Conservation (phyloP, 495 filamentous ascomycete genomes). For the Aspergillus conjunctus region DNA sequence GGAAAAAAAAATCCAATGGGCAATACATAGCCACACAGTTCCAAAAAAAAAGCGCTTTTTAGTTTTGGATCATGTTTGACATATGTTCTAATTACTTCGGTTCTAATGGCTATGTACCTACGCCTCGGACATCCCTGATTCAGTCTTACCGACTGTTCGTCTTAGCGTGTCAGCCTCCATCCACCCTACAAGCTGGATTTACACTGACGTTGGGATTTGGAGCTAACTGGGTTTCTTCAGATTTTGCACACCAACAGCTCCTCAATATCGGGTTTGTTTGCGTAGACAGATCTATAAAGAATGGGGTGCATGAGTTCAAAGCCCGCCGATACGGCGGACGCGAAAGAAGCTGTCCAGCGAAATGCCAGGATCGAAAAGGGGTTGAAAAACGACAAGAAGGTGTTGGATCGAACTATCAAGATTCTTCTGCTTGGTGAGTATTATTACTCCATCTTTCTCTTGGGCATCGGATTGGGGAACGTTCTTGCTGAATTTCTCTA, state of each 20-base stretch:
- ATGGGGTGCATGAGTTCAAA: conserved; percentile 52
- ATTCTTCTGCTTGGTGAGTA: conserved; percentile 75
- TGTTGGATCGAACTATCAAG: conserved; percentile 77
- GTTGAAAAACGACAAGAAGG: conserved; percentile 81
- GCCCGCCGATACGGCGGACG: conserved; percentile 39
- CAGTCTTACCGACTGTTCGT: conserved; percentile 18
- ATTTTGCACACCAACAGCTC: background rate
- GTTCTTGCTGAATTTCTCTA: conserved; percentile 36
- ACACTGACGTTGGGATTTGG: background rate
- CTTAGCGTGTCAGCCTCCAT: conserved; percentile 7
- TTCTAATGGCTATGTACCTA: conserved; percentile 13
- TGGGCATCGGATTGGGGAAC: background rate
- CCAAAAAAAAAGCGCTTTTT: background rate
- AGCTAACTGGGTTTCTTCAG: background rate
- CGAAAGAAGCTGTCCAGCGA: conserved; percentile 42
- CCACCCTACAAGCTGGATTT: conserved; percentile 1
- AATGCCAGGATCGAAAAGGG: conserved; percentile 71
- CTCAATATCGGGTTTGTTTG: background rate
- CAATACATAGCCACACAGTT: background rate
- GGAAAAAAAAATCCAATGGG: background rate
- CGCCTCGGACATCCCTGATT: conserved; percentile 35
- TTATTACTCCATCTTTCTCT: background rate
- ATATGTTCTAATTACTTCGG: conserved; percentile 2
- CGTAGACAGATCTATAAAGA: conserved; percentile 14
- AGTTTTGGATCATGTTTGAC: background rate